Evolutionary conservation across 441 rosid genomes (phyloP).

Genomic region (Croton setiger): DNA sequence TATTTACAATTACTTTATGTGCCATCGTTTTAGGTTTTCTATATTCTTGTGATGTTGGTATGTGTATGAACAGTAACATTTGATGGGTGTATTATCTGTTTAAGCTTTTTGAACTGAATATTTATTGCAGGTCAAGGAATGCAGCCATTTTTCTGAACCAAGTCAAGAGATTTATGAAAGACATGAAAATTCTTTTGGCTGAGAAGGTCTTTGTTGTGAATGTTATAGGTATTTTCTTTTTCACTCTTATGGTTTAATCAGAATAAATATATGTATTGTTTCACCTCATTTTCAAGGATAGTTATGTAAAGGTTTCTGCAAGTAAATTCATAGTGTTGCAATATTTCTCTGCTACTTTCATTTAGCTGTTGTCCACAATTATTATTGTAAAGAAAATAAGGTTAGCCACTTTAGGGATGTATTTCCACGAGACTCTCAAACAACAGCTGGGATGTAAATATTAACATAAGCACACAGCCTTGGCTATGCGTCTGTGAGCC

Average conservation of each 20-base stretch:
- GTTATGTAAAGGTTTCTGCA: not conserved
- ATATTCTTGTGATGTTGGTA: not conserved
- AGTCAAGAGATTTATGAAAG: conserved; percentile 54
- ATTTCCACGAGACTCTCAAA: not conserved
- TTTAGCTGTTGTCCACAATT: not conserved
- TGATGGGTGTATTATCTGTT: not conserved
- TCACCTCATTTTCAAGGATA: not conserved
- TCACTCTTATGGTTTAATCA: conserved; percentile 9
- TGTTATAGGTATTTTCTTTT: conserved; percentile 57
- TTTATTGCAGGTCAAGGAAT: conserved; percentile 34
- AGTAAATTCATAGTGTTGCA: not conserved
- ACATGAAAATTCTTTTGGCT: conserved; percentile 59
- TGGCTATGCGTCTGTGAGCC: not conserved
- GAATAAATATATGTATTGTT: no score
- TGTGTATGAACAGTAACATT: no score
- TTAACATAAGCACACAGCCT: not conserved
- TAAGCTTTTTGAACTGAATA: conserved; percentile 6
- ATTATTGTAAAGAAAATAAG: not conserved
- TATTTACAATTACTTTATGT: not conserved
- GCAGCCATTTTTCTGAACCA: conserved; percentile 33
- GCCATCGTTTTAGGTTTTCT: not conserved
- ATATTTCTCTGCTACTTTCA: not conserved
- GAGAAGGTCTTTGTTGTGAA: conserved; percentile 77
- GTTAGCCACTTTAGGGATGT: not conserved
- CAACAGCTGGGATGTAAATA: conserved; percentile 3